phyloP scores from a whole-genome alignment of 2,329 filamentous ascomycete genomes.

The Fulvia fulva region DNA sequence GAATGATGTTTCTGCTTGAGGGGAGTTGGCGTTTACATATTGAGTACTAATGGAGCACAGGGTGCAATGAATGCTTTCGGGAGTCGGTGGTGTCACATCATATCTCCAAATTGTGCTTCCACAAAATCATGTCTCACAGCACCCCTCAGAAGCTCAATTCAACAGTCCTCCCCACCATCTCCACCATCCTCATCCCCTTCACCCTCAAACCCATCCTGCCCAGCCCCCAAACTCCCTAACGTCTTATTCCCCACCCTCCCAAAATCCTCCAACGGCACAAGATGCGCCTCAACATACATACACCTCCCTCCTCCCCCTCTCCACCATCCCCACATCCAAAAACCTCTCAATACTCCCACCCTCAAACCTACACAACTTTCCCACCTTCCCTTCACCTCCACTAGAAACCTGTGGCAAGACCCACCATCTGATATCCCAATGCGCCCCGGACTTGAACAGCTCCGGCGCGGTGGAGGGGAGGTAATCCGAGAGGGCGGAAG shows the following conservation, averaged over 20 bases:
- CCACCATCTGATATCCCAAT: not conserved
- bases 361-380: not conserved
- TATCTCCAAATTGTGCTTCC: too few relatives aligned
- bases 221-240: too few relatives aligned
- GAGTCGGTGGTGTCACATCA: too few relatives aligned
- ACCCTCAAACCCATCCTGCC: too few relatives aligned
- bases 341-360: not conserved
- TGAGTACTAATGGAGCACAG: too few relatives aligned
- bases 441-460: not conserved
- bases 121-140: too few relatives aligned
- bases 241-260: not conserved
- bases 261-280: not conserved
- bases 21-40: not conserved
- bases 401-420: not conserved
- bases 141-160: too few relatives aligned
- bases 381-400: not conserved
- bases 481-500: not conserved
- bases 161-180: too few relatives aligned
- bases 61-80: too few relatives aligned
- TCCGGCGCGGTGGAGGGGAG: not conserved
- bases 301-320: not conserved
- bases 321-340: not conserved
- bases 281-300: not conserved
- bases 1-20: constrained; percentile 26
- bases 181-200: too few relatives aligned